Base-by-base conservation (phyloP, 2,329 filamentous ascomycete species). In the Torrubiellomyces zombiae region DNA sequence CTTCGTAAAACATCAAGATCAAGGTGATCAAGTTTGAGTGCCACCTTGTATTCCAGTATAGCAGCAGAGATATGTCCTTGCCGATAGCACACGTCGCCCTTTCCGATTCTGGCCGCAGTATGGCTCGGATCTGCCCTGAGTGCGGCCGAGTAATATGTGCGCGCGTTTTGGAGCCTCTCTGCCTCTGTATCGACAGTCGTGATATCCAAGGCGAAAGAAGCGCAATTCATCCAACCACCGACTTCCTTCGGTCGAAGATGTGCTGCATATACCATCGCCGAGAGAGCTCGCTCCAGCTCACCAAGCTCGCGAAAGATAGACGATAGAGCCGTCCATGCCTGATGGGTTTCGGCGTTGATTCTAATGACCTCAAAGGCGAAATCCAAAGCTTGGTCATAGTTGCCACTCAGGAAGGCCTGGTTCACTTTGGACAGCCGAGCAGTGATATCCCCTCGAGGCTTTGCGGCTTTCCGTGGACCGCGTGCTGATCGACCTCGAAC, bases 381-480 rank as follows among this genome's bases (percentile, higher is more conserved):
- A 10, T 62, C 58, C 18, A 70, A 52, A 5, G 76, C 73, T 20
- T 60, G 54, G 5, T 67, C 58, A 33, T 74, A 71, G 12, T 74
- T 59, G 14, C 63, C 58, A 7, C 63, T 56, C 30, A 81, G 58
- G 40, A 74, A 83, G 4, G 71, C 67, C 31, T 73, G 60, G 30
- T 72, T 78, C 3, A 79, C 78, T 39, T 66, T 58, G 23, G 65
- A 62, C 24, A 83, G 59, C 20, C 74, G 58, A 20, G 66, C 57
- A 38, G 75, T 80, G 45, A 83, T 79, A 36, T 82, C 73, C 20
- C 63, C 69, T 21, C 73, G 67, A 10, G 73, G 75, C 42, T 79
- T 75, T 7, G 67, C 71, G 14, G 69, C 63, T 42, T 72, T 69
- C 11, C 65, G 55, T 14, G 63, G 63, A 6, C 63, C 63, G 9